phyloP scores from a whole-genome alignment of 1,139 yeast species.

The Suhomyces atakaporum region DNA sequence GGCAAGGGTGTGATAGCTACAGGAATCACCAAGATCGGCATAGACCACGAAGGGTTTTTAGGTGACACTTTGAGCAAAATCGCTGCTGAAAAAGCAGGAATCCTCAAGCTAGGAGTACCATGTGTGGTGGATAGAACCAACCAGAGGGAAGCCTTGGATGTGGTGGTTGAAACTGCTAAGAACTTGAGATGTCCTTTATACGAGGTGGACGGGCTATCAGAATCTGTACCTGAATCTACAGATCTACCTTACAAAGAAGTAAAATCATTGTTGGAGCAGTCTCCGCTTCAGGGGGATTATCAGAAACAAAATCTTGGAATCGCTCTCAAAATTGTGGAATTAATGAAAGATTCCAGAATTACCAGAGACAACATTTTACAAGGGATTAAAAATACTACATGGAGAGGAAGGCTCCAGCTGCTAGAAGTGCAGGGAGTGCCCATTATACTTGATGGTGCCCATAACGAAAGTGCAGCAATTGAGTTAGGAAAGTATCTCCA shows the following conservation, averaged over 20 bases:
- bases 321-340: conserved; percentile 60
- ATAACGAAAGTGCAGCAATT: conserved; percentile 79
- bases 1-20: conserved; percentile 55
- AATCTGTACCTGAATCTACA: conserved; percentile 4
- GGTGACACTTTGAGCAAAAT: conserved; percentile 67
- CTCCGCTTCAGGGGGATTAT: conserved; percentile 72
- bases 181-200: conserved; percentile 19
- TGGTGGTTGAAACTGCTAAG: conserved; percentile 29
- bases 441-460: conserved; percentile 86
- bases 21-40: conserved; percentile 80
- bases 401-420: conserved; percentile 68
- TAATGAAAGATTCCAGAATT: conserved; percentile 27
- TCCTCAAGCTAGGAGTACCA: conserved; percentile 61
- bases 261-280: conserved; percentile 16
- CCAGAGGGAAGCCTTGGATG: conserved; percentile 48
- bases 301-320: conserved; percentile 71
- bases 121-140: conserved; percentile 78
- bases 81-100: conserved; percentile 83
- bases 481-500: conserved; percentile 51
- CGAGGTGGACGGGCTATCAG: conserved; percentile 19
- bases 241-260: conserved; percentile 14
- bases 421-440: conserved; percentile 29
- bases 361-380: conserved; percentile 30
- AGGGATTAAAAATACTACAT: conserved; percentile 54
- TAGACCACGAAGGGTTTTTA: conserved; percentile 78